Base-by-base conservation (phyloP, 2,329 filamentous ascomycete species). In the Ambrosiella xylebori region DNA sequence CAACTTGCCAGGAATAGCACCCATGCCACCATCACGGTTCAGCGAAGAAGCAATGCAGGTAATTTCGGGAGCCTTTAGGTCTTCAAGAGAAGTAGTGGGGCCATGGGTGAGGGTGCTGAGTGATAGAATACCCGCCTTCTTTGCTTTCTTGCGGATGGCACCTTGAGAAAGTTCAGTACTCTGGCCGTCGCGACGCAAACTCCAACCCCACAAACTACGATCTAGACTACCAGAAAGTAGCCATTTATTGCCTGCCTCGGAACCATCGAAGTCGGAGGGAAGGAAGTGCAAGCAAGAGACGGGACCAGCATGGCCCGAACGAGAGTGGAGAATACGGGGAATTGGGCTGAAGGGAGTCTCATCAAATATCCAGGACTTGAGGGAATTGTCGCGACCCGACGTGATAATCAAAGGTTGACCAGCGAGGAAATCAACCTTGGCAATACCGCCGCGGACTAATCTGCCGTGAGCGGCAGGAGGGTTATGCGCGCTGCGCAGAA, bases 311-410 rank as follows among this genome's bases (percentile, higher is more conserved):
- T 98, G 93, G 1, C 93, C 93, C 63, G 86, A 89, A 63, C 93
- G 80, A 2, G 81, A 80, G 69, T 98, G 93, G 37, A 98, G 73
- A 35, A 88, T 85, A 15, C 91, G 81, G 1, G 93, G 93, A 9
- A 90, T 77, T 0, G 90, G 83, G 0, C 87, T 93, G 68, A 95
- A 95, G 0, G 91, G 90, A 0, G 84, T 84, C 68, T 94, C 85
- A 65, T 97, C 91, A 64, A 96, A 95, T 61, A 97, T 93, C 91
- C 91, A 96, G 4, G 89, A 90, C 68, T 91, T 94, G 60, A 98
- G 73, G 8, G 90, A 88, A 70, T 98, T 98, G 68, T 98, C 93
- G 53, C 86, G 76, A 3, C 93, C 94, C 63, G 88, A 93, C 8
- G 89, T 95, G 36, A 97, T 75, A 47, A 98, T 79, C 2, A 97